Conservation (phyloP, 2,329 filamentous ascomycete genomes). For the Fusarium nelsonii region DNA sequence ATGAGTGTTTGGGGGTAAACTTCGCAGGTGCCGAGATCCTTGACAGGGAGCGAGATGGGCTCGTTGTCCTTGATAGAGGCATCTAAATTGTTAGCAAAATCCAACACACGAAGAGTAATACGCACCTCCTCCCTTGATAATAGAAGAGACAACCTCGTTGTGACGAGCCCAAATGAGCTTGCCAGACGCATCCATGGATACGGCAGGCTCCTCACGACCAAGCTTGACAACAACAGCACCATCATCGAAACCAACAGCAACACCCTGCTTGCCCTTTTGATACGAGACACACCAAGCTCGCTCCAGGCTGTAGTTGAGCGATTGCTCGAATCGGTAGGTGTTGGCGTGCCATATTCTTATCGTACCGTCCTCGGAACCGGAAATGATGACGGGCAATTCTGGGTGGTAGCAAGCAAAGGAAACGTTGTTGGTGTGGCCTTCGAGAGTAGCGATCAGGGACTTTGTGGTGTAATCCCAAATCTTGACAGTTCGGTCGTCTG, state of each 20-base stretch:
- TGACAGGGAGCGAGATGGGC: constrained; percentile 86
- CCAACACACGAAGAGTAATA: constrained; percentile 4
- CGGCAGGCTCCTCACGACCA: constrained; percentile 94
- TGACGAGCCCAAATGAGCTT: constrained; percentile 97
- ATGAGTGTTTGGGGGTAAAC: constrained; percentile 94
- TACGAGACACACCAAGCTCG: constrained; percentile 98
- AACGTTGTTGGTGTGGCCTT: constrained; percentile 97
- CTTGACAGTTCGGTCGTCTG: constrained; percentile 96
- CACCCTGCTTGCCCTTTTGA: constrained; percentile 92
- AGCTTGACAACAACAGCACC: constrained; percentile 98
- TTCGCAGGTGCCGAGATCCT: constrained; percentile 96
- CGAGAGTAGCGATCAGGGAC: constrained; percentile 93
- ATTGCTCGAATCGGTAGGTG: constrained; percentile 95
- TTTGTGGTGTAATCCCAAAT: constrained; percentile 99
- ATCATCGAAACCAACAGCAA: constrained; percentile 97
- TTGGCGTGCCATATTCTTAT: constrained; percentile 99
- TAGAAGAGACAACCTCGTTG: constrained; percentile 92
- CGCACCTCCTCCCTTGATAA: constrained; percentile 87
- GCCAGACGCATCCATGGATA: constrained; percentile 95
- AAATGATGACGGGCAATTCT: constrained; percentile 96
- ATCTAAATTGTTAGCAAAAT: constrained; percentile 64
- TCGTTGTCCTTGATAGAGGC: constrained; percentile 87
- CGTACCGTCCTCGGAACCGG: constrained; percentile 96
- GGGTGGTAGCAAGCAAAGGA: constrained; percentile 99
- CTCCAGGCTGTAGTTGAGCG: constrained; percentile 94